Evolutionary conservation across 495 filamentous ascomycete genomes (phyloP).

Genomic region (Podospora didyma): DNA sequence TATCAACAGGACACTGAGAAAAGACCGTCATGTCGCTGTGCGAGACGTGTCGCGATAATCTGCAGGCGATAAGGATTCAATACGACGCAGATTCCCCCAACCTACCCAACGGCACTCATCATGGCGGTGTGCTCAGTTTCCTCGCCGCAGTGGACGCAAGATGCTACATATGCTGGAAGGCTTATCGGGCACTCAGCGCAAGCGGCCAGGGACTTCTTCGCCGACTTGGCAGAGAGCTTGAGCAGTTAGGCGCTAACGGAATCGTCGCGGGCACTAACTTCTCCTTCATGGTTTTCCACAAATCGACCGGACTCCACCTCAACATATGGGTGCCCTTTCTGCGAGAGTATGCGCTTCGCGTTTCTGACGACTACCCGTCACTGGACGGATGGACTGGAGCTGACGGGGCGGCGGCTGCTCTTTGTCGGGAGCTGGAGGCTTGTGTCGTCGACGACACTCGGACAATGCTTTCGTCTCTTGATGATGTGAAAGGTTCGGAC

Average conservation of each 20-base stretch:
- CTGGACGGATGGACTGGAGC: background rate
- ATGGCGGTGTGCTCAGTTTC: background rate
- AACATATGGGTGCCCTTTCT: background rate
- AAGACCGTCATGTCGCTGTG: background rate
- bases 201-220: background rate
- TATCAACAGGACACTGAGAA: too few relatives aligned
- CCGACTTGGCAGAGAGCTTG: background rate
- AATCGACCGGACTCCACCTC: background rate
- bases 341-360: background rate
- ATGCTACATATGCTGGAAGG: background rate
- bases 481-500: background rate
- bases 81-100: background rate
- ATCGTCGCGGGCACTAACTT: background rate
- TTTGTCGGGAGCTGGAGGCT: too few relatives aligned
- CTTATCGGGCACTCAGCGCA: background rate
- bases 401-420: background rate
- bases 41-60: background rate
- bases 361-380: background rate
- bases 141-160: background rate
- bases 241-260: background rate
- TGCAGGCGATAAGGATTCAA: background rate
- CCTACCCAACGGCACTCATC: background rate
- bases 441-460: background rate
- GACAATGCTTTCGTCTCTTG: background rate
- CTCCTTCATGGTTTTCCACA: background rate